Conservation (phyloP, 208 protist species). For the Entamoeba histolytica region DNA sequence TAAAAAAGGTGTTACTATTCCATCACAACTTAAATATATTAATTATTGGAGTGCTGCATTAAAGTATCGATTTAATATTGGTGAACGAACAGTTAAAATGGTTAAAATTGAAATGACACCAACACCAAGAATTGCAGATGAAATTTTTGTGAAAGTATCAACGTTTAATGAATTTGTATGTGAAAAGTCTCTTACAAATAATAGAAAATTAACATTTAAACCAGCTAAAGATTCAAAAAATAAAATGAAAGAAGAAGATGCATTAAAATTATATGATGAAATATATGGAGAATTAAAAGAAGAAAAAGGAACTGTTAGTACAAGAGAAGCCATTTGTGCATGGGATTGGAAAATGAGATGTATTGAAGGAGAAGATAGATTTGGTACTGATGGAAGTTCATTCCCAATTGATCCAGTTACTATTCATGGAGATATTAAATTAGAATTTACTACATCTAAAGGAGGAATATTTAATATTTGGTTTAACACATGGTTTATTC, state of each 20-base stretch:
- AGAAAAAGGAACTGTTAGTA: not conserved
- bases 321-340: not conserved
- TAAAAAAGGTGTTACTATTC: not conserved
- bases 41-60: not conserved
- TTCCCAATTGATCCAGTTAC: not conserved
- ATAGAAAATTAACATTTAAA: not conserved
- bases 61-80: not conserved
- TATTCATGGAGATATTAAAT: not conserved
- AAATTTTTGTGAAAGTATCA: not conserved
- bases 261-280: not conserved
- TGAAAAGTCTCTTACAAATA: not conserved
- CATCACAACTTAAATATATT: constrained; percentile 2
- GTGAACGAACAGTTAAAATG: not conserved
- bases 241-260: not conserved
- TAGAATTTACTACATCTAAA: not conserved
- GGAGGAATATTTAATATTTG: not conserved
- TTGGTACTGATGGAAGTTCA: not conserved
- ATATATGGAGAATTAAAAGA: not conserved
- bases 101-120: not conserved
- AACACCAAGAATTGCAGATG: not conserved
- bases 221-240: not conserved
- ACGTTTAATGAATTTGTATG: not conserved
- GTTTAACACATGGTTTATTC: not conserved
- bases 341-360: not conserved
- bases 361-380: not conserved